A percentile compares a stretch with the other conserved stretches of the same genome.
Conservation (phyloP, 2,329 filamentous ascomycete genomes). For the Exutisphaerella laricina region DNA sequence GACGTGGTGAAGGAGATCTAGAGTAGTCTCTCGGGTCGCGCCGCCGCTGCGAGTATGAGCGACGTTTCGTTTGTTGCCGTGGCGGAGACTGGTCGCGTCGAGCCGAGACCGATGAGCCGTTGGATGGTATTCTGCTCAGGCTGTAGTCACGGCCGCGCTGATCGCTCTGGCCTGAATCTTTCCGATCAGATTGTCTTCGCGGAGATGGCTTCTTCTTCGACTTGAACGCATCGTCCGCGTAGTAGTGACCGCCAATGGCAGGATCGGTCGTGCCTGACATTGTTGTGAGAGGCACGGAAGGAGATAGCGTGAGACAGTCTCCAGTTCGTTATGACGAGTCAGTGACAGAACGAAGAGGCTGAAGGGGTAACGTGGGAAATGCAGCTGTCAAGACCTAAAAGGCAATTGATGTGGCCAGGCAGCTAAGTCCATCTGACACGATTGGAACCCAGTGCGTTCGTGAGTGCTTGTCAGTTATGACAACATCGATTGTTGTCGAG, state of each 20-base stretch:
- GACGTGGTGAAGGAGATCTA: conserved; percentile 11
- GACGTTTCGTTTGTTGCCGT: background rate
- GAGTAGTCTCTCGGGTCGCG: conserved; percentile 6
- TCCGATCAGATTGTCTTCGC: background rate
- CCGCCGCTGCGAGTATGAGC: conserved; percentile 1
- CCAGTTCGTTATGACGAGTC: conserved; percentile 1
- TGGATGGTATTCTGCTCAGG: background rate
- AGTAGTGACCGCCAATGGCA: conserved; percentile 2
- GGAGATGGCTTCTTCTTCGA: background rate
- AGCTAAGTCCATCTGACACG: background rate
- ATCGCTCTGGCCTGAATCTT: background rate
- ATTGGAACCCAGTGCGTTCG: background rate
- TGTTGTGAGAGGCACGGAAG: background rate
- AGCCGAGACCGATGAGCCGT: background rate
- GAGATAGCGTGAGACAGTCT: background rate
- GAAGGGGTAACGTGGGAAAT: background rate
- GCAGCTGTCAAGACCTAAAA: conserved; percentile 8
- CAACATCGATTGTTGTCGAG: conserved; percentile 4
- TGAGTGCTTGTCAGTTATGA: background rate
- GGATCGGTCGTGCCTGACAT: conserved; percentile 6
- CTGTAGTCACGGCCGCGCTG: background rate
- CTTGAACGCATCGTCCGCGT: conserved; percentile 4
- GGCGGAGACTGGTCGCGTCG: background rate
- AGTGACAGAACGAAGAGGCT: conserved; percentile 4
- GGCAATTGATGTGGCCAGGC: conserved; percentile 2